These are phyloP conservation scores for Aegilops speltoides DNA, from an alignment of 176 grass and related monocot species.

Conservation along the genomic window DNA sequence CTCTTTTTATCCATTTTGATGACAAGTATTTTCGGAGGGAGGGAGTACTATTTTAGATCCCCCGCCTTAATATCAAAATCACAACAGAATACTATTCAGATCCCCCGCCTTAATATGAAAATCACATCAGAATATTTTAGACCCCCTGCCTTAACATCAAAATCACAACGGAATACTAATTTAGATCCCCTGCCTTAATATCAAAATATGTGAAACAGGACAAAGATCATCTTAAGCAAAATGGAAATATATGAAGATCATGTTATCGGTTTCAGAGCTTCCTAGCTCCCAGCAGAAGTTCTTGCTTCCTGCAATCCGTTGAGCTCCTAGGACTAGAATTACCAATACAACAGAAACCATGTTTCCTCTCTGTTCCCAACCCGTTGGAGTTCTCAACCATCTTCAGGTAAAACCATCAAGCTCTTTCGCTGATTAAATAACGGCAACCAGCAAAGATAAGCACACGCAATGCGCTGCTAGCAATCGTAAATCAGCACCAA, in stretches of 20 bases:
- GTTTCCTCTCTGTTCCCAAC: background rate
- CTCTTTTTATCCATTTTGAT: too few relatives aligned
- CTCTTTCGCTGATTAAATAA: background rate
- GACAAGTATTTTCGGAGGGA: too few relatives aligned
- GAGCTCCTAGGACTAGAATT: background rate
- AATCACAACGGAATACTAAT: too few relatives aligned
- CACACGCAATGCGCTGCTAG: background rate
- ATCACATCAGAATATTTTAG: background rate
- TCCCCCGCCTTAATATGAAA: background rate
- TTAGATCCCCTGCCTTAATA: background rate
- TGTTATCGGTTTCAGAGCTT: background rate
- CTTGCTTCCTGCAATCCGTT: background rate
- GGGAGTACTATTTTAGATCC: background rate
- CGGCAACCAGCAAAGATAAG: background rate
- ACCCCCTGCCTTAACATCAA: too few relatives aligned
- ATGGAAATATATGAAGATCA: background rate
- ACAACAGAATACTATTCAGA: background rate
- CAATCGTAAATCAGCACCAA: background rate
- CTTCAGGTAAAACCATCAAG: background rate
- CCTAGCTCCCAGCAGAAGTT: background rate
- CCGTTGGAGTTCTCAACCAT: background rate
- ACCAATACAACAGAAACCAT: background rate
- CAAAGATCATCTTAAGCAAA: constrained; percentile 9
- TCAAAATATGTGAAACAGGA: background rate
- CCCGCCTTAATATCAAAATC: too few relatives aligned